Conservation (phyloP, 169 alveolate genomes). For the Plasmodium blacklocki region DNA sequence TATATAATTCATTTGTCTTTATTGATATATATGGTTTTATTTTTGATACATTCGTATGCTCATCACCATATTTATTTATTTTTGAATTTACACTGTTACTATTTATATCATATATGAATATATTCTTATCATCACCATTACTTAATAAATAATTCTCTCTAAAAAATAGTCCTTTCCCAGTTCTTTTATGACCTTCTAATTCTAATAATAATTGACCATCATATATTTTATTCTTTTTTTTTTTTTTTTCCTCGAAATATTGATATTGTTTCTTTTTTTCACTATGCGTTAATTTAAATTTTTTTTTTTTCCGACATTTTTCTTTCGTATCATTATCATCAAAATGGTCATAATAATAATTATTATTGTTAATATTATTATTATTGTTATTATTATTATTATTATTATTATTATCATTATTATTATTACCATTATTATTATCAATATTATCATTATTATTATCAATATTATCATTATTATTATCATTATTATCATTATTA, state of each 20-base stretch:
- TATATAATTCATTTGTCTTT: constrained; percentile 51
- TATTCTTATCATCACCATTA: constrained; percentile 55
- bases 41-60: constrained; percentile 30
- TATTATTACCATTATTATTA: too few species aligned
- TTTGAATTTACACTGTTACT: background rate
- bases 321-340: background rate
- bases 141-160: constrained; percentile 48
- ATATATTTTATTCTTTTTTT: background rate
- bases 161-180: constrained; percentile 57
- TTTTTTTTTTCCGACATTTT: background rate
- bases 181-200: constrained; percentile 40
- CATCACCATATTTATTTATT: constrained; percentile 1
- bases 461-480: too few species aligned
- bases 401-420: too few species aligned
- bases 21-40: constrained; percentile 48
- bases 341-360: too few species aligned
- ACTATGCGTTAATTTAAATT: background rate
- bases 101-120: constrained; percentile 58
- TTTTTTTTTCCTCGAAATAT: background rate
- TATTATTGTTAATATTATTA: too few species aligned
- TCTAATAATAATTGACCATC: constrained; percentile 63
- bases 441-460: too few species aligned
- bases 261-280: background rate
- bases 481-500: too few species aligned
- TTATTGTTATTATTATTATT: too few species aligned